phyloP scores from a whole-genome alignment of 495 filamentous ascomycete species.

The Trypethelium eluteriae region DNA sequence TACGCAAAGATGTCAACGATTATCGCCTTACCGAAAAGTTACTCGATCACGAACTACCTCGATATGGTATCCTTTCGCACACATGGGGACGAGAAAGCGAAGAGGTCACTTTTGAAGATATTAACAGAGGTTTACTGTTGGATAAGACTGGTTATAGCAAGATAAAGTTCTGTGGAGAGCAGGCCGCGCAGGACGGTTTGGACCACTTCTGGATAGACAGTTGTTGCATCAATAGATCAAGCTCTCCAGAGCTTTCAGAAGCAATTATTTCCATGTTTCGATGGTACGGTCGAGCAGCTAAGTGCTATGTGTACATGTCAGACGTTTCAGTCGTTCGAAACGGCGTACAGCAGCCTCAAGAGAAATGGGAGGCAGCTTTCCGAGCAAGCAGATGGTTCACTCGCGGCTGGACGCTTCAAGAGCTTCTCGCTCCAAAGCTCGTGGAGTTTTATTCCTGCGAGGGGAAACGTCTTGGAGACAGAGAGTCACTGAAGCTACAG shows the following conservation, averaged over 20 bases:
- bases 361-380: conserved; percentile 2
- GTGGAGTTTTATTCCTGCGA: not conserved
- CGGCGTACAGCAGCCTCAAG: not conserved
- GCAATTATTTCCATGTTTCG: conserved; percentile 11
- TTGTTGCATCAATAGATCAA: conserved; percentile 11
- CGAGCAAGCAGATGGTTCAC: conserved; percentile 17
- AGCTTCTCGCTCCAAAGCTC: conserved; percentile 12
- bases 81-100: conserved; percentile 15
- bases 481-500: conserved; percentile 10
- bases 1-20: not conserved
- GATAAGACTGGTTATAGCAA: conserved; percentile 20
- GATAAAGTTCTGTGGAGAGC: conserved; percentile 16
- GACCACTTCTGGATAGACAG: conserved; percentile 10
- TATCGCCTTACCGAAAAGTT: not conserved
- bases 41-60: not conserved
- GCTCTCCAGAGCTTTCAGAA: not conserved
- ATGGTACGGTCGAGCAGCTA: not conserved
- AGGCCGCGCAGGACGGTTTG: not conserved
- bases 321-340: not conserved
- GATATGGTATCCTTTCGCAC: conserved; percentile 19
- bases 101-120: conserved; percentile 18
- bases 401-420: conserved; percentile 20
- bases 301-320: conserved; percentile 8
- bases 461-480: not conserved
- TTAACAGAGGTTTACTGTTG: not conserved